Percentiles rank a stretch among this genome's conserved stretches.
phyloP scores from a whole-genome alignment of 75 land plant species.

The Pinus tabuliformis region DNA sequence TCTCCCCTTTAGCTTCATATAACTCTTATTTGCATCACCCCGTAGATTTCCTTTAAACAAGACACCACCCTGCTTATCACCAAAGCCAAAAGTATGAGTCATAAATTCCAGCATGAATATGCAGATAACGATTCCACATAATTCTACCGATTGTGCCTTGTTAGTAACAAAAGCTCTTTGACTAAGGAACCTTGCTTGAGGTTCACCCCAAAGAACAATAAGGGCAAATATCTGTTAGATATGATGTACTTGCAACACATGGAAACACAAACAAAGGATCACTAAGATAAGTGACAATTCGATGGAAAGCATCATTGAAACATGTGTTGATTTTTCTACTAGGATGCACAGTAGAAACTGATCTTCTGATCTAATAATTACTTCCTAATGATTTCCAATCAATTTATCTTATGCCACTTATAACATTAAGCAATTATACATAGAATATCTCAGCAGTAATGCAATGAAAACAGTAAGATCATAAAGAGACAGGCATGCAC shows the following conservation, averaged over 20 bases:
- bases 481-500: too few species aligned
- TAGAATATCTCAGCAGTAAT: too few species aligned
- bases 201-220: neutral
- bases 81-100: neutral
- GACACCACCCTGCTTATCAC: slow-evolving; percentile 61
- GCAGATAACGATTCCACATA: neutral
- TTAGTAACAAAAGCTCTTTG: neutral
- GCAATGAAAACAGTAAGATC: too few species aligned
- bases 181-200: neutral
- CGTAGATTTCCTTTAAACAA: slow-evolving; percentile 85
- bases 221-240: neutral
- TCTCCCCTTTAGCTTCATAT: slow-evolving; percentile 59
- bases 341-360: too few species aligned
- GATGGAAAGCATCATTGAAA: too few species aligned
- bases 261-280: neutral
- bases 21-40: slow-evolving; percentile 70
- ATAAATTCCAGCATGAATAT: neutral
- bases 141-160: neutral
- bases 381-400: too few species aligned
- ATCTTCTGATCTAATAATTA: too few species aligned
- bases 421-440: too few species aligned
- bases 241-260: neutral
- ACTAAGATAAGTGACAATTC: neutral
- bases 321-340: too few species aligned
- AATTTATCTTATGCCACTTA: too few species aligned